phyloP scores from a whole-genome alignment of 2,329 filamentous ascomycete species.

The Talaromyces atroroseus region DNA sequence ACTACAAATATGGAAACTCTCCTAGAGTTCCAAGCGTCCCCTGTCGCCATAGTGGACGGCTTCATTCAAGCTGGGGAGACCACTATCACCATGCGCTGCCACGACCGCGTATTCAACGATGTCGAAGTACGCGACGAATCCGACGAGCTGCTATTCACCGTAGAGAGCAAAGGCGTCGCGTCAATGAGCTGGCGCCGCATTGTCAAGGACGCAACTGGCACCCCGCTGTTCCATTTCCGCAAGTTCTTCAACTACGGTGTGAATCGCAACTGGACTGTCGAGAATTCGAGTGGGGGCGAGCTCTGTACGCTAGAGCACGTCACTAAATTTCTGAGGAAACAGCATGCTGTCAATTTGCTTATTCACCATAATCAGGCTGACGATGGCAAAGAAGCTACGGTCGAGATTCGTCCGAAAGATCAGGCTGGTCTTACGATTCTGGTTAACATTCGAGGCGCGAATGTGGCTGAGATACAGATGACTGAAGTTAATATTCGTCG shows the following conservation, averaged over 20 bases:
- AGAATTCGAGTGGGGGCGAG: background rate
- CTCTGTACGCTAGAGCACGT: background rate
- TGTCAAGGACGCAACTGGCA: conserved; percentile 8
- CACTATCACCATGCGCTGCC: background rate
- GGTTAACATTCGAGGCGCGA: background rate
- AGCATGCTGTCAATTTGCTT: background rate
- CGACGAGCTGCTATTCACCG: conserved; percentile 2
- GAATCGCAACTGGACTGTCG: conserved; percentile 1
- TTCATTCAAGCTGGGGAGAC: conserved; percentile 1
- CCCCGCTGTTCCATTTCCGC: conserved; percentile 3
- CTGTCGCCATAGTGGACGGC: conserved; percentile 1
- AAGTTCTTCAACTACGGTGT: background rate
- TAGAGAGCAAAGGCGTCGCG: background rate
- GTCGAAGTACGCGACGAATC: conserved; percentile 7
- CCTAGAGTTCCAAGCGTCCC: background rate
- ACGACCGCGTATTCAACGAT: conserved; percentile 3
- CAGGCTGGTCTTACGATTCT: background rate
- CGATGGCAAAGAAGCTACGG: background rate
- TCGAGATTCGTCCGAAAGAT: conserved; percentile 1
- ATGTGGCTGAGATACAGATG: conserved; percentile 5
- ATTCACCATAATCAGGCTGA: background rate
- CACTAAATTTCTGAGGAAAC: background rate
- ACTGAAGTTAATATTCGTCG: background rate
- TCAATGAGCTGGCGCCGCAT: conserved; percentile 1
- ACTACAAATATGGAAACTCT: background rate